Percentiles rank a stretch among this genome's conserved stretches.
Conservation (phyloP, 192 early-diverging fungal genomes). For the Gryganskiella cystojenkinii region DNA sequence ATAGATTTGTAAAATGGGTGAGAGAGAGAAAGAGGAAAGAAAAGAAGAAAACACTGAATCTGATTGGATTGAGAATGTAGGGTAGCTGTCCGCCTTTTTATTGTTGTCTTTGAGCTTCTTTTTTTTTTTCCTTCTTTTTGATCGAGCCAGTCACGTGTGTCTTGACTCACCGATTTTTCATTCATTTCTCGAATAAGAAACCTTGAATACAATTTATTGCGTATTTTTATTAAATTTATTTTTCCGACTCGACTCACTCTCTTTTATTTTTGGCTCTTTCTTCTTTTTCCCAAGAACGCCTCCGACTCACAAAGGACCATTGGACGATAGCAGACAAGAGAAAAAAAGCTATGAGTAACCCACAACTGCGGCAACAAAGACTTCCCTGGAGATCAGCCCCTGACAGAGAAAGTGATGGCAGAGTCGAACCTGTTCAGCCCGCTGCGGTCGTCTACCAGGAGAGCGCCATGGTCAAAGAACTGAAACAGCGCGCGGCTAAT, state of each 20-base stretch:
- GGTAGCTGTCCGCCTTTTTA: not conserved
- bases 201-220: not conserved
- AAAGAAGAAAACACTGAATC: not conserved
- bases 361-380: not conserved
- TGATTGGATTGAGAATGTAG: not conserved
- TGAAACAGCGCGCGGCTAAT: constrained; percentile 17
- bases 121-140: constrained; percentile 5
- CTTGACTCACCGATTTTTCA: constrained; percentile 14
- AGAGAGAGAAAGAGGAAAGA: constrained; percentile 1
- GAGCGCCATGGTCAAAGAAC: not conserved
- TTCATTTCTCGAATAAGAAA: not conserved
- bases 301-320: too few relatives aligned
- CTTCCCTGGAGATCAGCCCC: too few relatives aligned
- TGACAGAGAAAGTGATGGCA: too few relatives aligned
- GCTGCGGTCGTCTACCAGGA: not conserved
- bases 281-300: not conserved
- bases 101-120: not conserved
- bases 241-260: too few relatives aligned
- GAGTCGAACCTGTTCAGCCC: not conserved
- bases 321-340: not conserved
- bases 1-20: not conserved
- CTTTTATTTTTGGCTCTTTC: too few relatives aligned
- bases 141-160: constrained; percentile 11
- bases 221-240: too few relatives aligned
- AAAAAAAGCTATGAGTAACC: not conserved